Base-by-base conservation (phyloP, 306 rosid species). In the Quercus suber region DNA sequence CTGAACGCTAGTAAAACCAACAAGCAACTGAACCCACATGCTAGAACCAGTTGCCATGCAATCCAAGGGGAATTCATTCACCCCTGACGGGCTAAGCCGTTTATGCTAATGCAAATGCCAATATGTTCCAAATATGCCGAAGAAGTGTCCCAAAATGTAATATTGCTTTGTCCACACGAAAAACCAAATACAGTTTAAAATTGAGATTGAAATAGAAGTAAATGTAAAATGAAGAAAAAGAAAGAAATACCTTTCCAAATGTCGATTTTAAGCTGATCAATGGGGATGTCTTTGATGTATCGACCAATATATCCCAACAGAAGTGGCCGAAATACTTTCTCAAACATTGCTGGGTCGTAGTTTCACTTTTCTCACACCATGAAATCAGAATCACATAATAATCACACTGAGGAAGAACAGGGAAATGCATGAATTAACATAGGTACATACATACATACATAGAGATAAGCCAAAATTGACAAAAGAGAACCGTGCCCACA, bases 261-360 rank as follows among this genome's bases (percentile, higher is more conserved):
- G 27, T 91, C 86, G 83, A 94, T 87, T 84, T 94, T 94, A 65
- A 94, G 93, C 88, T 94, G 92, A 72, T 92, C 90, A 78, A 86
- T 91, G 89, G 89, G 97, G 31, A 94, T 88, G 84, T 94, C 97
- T 81, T 89, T 92, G 78, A 94, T 81, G 75, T 89, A 94, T 71
- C 88, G 90, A 17, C 97, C 92, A 19, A 94, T 78, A 82, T 90
- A 94, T 30, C 98, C 98, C 69, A 88, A 80, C 75, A 94, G 94
- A 76, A 94, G 79, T 87, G 89, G 97, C 33, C 89, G 85, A 71
- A 92, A 94, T 69, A 92, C 84, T 9, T 94, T 89, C 80, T 94
- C 99, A 77, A 94, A 84, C 99, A 94, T 94, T 85, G 82, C 77
- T 64, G 4, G 51, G n/a, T 2, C 30, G 12, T 28, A 5, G 37